Conservation (phyloP, 2,329 filamentous ascomycete species). For the Phyllosticta citriasiana region DNA sequence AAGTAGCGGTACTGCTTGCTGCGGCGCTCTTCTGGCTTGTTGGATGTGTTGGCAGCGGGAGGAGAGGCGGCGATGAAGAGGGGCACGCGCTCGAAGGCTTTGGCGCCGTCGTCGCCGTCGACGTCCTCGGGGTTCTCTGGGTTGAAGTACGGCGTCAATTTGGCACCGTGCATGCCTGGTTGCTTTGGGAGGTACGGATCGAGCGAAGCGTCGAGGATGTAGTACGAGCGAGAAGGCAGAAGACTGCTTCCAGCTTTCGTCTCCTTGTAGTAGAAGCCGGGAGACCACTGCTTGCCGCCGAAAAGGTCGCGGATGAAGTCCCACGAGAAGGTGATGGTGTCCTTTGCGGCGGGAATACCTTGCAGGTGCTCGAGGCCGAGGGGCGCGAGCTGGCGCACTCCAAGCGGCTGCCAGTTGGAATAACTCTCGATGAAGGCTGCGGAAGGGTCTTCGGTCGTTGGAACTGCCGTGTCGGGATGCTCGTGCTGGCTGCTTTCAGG, state of each 20-base stretch:
- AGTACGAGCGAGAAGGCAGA: slow-evolving; percentile 30
- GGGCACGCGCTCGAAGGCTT: slow-evolving; percentile 29
- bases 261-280: slow-evolving; percentile 30
- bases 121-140: slow-evolving; percentile 19
- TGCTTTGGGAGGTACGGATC: slow-evolving; percentile 34
- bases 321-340: slow-evolving; percentile 27
- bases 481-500: not conserved
- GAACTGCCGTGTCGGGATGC: slow-evolving; percentile 5
- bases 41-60: not conserved
- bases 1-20: slow-evolving; percentile 31
- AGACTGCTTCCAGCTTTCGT: slow-evolving; percentile 15
- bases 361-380: slow-evolving; percentile 11
- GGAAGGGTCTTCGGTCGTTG: slow-evolving; percentile 14
- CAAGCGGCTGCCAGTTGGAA: slow-evolving; percentile 27
- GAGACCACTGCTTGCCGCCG: slow-evolving; percentile 30
- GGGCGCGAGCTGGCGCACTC: slow-evolving; percentile 22
- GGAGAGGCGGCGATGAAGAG: slow-evolving; percentile 27
- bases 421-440: not conserved
- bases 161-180: slow-evolving; percentile 36
- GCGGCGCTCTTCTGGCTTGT: not conserved
- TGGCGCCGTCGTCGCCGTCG: slow-evolving; percentile 14
- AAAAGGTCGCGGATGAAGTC: slow-evolving; percentile 29
- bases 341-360: slow-evolving; percentile 16
- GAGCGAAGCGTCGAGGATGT: slow-evolving; percentile 25
- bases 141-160: slow-evolving; percentile 38